These are phyloP conservation scores for Panicum miliaceum DNA, from an alignment of 176 grass and related monocot species.

Conservation along the genomic window DNA sequence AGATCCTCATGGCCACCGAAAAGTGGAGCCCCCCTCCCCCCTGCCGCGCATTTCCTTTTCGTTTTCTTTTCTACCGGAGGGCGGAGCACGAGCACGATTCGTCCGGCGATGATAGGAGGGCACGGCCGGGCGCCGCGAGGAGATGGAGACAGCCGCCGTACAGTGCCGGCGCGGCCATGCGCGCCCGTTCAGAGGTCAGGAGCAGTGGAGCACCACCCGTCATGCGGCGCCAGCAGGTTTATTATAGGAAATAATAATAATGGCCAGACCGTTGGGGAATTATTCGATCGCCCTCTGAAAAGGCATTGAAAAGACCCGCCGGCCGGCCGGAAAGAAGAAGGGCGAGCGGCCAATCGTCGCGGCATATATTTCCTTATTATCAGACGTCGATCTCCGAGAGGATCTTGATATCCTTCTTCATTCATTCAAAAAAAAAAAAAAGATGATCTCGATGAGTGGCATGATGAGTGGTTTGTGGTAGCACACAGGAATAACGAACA, in stretches of 20 bases:
- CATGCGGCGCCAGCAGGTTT: background rate
- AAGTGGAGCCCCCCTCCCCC: background rate
- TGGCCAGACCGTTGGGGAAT: background rate
- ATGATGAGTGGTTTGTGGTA: background rate
- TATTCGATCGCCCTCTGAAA: background rate
- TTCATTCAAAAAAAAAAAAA: too few relatives aligned
- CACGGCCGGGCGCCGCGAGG: background rate
- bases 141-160: background rate
- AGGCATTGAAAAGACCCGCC: background rate
- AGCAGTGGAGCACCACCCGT: background rate
- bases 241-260: background rate
- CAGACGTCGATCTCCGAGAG: background rate
- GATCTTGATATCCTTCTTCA: background rate
- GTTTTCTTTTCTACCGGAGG: background rate
- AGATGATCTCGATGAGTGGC: too few relatives aligned
- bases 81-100: background rate
- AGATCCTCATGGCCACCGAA: background rate
- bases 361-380: background rate
- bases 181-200: background rate
- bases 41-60: background rate
- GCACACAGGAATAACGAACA: too few relatives aligned
- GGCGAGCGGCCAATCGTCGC: slow-evolving; percentile 2
- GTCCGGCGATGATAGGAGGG: background rate
- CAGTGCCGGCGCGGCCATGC: background rate
- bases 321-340: background rate